Evolutionary conservation across 2,329 filamentous ascomycete genomes (phyloP), one percentile per base, ranked within the genome.

Genomic region (Sporothrix schenckii): DNA sequence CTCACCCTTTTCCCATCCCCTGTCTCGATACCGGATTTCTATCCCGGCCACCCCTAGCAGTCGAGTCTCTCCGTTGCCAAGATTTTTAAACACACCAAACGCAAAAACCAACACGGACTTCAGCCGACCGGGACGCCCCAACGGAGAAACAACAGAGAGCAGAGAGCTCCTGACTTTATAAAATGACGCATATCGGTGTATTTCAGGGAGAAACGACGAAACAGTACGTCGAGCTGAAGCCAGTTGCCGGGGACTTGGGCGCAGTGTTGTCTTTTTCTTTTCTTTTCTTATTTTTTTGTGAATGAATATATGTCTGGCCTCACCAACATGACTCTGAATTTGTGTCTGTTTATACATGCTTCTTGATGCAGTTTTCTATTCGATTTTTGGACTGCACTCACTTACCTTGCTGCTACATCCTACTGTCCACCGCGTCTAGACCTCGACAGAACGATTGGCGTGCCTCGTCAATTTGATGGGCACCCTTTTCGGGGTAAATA

Each of bases 71-170:
- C 2, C n/a, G 14, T 41, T 50, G 61, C 61, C 61, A 65, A 65
- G 61, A 34, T 3, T 27, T n/a, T 34, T 34, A 30, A 30, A 49
- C 14, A 65, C 60, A 50, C n/a, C 21, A n/a, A 27, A 16, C 14
- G 14, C 41, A 50, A 16, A 16, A 52, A 13, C 34, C 21, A n/a
- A 34, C 24, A 30, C 16, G 4, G 27, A 58, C 52, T 53, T 53
- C 49, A 66, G 49, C 63, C 63, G 63, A 27, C 49, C 63, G 63
- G 63, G 61, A 39, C 63, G 10, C 63, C 63, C 63, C 50, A 58
- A 58, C 50, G 52, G 66, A 56, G 66, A 47, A 16, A 58, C 10
- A 16, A 1, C 13, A 49, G 41, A 47, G 30, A 24, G 3, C 16
- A 67, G 47, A 53, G 27, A 21, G 11, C 11, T 44, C 11, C 41